Conservation (phyloP, 306 rosid genomes). For the Casuarina cunninghamiana region DNA sequence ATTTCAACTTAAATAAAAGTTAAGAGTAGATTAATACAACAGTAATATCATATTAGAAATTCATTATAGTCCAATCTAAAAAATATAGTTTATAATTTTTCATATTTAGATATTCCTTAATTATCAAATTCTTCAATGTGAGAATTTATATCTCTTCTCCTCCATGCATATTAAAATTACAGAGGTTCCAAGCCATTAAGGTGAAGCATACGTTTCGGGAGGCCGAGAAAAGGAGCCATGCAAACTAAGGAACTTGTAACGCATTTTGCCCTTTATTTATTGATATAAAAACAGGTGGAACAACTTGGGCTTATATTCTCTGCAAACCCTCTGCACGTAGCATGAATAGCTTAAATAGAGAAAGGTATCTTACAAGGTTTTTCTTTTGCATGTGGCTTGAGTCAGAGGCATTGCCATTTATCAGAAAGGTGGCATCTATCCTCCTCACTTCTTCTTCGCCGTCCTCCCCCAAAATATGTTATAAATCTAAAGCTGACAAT, state of each 20-base stretch:
- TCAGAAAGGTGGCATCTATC: slow-evolving; percentile 19
- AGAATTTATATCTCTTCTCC: too few species aligned
- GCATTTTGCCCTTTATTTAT: not conserved
- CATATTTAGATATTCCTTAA: too few species aligned
- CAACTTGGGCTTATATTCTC: slow-evolving; percentile 14
- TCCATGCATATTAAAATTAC: too few species aligned
- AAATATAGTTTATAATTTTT: too few species aligned
- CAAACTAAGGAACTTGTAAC: too few species aligned
- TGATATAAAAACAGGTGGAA: slow-evolving; percentile 4
- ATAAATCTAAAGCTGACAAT: not conserved
- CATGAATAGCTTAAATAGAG: slow-evolving; percentile 23
- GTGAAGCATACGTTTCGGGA: not conserved
- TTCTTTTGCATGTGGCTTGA: slow-evolving; percentile 48
- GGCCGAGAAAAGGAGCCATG: too few species aligned
- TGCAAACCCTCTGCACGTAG: slow-evolving; percentile 16
- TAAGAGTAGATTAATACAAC: too few species aligned
- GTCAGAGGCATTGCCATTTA: slow-evolving; percentile 35
- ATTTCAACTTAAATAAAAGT: too few species aligned
- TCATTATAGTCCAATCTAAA: too few species aligned
- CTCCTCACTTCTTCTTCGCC: not conserved
- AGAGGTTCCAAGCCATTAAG: not conserved
- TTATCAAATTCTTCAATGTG: too few species aligned
- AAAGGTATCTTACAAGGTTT: slow-evolving; percentile 45
- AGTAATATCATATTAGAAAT: too few species aligned
- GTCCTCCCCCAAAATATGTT: not conserved